phyloP scores from a whole-genome alignment of 176 grass and related monocot genomes.

The Oryza rufipogon region DNA sequence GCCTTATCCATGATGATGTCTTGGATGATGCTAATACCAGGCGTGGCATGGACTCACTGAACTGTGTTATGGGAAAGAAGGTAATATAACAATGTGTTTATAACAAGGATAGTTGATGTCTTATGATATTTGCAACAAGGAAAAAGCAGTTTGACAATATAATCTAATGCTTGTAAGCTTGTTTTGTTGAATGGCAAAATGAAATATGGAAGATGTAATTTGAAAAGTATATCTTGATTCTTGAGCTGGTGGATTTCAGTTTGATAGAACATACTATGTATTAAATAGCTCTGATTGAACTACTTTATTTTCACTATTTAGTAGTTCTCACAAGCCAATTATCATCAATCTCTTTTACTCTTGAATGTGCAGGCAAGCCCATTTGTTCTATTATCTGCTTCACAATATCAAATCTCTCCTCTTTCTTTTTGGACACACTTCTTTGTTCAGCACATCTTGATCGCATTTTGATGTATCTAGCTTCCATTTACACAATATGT shows the following conservation, averaged over 20 bases:
- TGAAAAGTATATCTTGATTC: background rate
- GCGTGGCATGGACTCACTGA: conserved; percentile 77
- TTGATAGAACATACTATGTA: background rate
- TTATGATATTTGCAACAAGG: background rate
- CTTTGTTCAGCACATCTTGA: background rate
- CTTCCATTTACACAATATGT: background rate
- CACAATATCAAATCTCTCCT: background rate
- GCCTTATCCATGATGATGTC: conserved; percentile 93
- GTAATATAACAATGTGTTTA: conserved; percentile 27
- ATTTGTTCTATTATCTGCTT: conserved; percentile 1
- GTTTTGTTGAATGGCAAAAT: conserved; percentile 8
- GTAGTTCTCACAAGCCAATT: background rate
- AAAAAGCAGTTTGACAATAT: background rate
- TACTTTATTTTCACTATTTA: conserved; percentile 23
- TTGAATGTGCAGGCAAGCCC: background rate
- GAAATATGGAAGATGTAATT: background rate
- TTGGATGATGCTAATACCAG: conserved; percentile 82
- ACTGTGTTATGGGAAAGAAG: conserved; percentile 78
- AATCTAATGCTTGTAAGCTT: background rate
- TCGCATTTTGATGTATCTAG: conserved; percentile 1
- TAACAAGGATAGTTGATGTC: background rate
- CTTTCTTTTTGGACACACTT: background rate
- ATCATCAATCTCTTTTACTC: conserved; percentile 14
- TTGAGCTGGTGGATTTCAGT: background rate
- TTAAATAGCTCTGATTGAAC: background rate